These are phyloP conservation scores for Parastagonospora avenae DNA, from an alignment of 2,329 filamentous ascomycete genomes.

Conservation along the genomic window DNA sequence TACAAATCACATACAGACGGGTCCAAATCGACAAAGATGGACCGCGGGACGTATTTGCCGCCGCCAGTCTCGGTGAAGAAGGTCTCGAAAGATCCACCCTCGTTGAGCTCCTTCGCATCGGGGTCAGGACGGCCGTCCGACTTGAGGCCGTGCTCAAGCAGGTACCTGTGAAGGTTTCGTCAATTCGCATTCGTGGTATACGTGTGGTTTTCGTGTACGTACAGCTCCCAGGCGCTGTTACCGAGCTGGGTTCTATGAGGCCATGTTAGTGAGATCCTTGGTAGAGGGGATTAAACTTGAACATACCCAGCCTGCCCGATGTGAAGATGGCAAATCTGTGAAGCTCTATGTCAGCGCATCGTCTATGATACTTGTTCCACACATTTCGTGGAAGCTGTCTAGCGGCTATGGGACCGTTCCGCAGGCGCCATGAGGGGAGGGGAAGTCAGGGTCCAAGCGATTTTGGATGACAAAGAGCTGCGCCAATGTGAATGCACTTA, in stretches of 20 bases:
- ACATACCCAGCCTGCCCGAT: slow-evolving; percentile 64
- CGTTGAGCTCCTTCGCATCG: slow-evolving; percentile 62
- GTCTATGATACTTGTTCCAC: background rate
- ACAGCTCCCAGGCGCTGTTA: slow-evolving; percentile 79
- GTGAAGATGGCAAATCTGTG: slow-evolving; percentile 68
- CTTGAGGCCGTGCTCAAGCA: slow-evolving; percentile 73
- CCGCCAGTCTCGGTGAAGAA: slow-evolving; percentile 75
- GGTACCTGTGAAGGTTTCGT: slow-evolving; percentile 60
- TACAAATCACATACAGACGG: slow-evolving; percentile 59
- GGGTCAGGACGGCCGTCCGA: slow-evolving; percentile 68
- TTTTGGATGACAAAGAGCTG: background rate
- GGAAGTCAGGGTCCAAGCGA: slow-evolving; percentile 7
- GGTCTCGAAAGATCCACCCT: slow-evolving; percentile 70
- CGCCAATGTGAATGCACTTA: slow-evolving; percentile 27
- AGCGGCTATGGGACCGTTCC: background rate
- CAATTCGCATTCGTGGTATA: slow-evolving; percentile 19
- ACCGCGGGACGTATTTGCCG: slow-evolving; percentile 74
- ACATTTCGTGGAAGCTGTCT: background rate
- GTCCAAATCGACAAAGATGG: slow-evolving; percentile 75
- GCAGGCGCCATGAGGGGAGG: slow-evolving; percentile 11
- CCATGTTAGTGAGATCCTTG: background rate
- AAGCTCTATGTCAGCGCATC: slow-evolving; percentile 19
- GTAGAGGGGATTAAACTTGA: background rate
- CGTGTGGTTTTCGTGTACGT: slow-evolving; percentile 45
- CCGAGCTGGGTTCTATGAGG: slow-evolving; percentile 71